These are phyloP conservation scores for Sequoiadendron giganteum DNA, from an alignment of 75 land plant genomes.

Conservation along the genomic window DNA sequence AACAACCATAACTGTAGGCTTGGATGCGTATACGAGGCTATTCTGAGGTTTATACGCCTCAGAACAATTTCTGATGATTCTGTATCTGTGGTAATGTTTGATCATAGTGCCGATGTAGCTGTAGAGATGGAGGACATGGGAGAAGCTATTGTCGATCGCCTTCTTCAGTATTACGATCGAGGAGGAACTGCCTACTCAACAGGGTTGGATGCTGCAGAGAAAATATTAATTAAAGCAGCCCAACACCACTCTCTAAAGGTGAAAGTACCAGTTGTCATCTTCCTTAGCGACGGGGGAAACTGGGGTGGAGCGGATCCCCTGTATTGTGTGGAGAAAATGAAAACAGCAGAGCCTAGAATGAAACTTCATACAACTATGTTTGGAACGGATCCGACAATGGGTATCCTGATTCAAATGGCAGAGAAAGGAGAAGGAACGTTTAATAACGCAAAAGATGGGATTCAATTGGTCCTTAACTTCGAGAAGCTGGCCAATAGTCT, in stretches of 20 bases:
- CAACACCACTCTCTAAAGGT: constrained; percentile 11
- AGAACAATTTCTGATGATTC: too few species aligned
- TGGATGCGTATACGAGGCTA: too few species aligned
- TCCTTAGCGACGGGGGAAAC: constrained; percentile 34
- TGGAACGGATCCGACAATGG: background rate
- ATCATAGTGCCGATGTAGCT: background rate
- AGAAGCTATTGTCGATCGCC: constrained; percentile 9
- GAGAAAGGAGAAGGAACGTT: too few species aligned
- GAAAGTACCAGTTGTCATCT: constrained; percentile 24
- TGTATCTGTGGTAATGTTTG: too few species aligned
- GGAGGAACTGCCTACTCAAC: constrained; percentile 29
- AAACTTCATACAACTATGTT: constrained; percentile 32
- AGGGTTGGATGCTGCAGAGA: constrained; percentile 4
- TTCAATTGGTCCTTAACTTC: constrained; percentile 21
- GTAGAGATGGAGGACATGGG: too few species aligned
- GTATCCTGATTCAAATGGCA: background rate
- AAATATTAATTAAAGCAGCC: background rate
- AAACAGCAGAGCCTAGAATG: constrained; percentile 12
- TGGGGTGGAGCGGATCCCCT: constrained; percentile 11
- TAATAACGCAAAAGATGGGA: too few species aligned
- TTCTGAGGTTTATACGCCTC: too few species aligned
- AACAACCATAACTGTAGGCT: too few species aligned
- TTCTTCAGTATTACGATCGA: background rate
- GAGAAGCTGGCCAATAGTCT: constrained; percentile 20
- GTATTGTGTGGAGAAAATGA: constrained; percentile 14